phyloP scores from a whole-genome alignment of 257 asterid species.

The Solanum lycopersicoides region DNA sequence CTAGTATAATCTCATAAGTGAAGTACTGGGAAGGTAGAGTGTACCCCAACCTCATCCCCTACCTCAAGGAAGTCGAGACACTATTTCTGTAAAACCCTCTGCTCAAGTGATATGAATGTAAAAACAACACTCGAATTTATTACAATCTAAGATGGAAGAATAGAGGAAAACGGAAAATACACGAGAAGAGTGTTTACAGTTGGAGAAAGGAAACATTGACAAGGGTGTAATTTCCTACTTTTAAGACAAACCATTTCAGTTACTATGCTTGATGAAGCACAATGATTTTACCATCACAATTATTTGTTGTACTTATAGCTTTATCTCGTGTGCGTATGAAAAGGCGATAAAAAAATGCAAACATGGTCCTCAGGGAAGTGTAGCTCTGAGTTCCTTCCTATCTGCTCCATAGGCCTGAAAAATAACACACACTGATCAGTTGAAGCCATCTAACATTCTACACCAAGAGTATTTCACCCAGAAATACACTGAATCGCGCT shows the following conservation, averaged over 20 bases:
- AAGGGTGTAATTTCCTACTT: background rate
- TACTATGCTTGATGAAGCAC: background rate
- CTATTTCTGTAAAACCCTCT: fast-evolving
- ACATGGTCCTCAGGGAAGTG: slow-evolving; percentile 53
- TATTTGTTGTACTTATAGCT: slow-evolving; percentile 3
- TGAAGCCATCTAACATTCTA: background rate
- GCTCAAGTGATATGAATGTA: background rate
- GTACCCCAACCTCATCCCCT: background rate
- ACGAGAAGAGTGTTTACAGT: background rate
- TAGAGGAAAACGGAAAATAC: background rate
- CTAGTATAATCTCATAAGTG: background rate
- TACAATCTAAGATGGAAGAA: background rate
- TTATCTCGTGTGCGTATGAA: slow-evolving; percentile 19
- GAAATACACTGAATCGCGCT: background rate
- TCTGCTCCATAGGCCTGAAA: slow-evolving; percentile 84
- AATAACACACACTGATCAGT: background rate
- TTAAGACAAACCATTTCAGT: background rate
- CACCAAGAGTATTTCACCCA: background rate
- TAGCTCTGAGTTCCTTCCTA: slow-evolving; percentile 67
- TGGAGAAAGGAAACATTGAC: background rate
- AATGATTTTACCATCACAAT: background rate
- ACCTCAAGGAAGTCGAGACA: fast-evolving
- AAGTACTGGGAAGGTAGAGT: background rate
- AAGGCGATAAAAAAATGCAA: background rate
- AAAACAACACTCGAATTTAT: background rate